A percentile compares a stretch with the other conserved stretches of the same genome.
Conservation (phyloP, 2,329 filamentous ascomycete genomes). For the Colletotrichum endophyticum region DNA sequence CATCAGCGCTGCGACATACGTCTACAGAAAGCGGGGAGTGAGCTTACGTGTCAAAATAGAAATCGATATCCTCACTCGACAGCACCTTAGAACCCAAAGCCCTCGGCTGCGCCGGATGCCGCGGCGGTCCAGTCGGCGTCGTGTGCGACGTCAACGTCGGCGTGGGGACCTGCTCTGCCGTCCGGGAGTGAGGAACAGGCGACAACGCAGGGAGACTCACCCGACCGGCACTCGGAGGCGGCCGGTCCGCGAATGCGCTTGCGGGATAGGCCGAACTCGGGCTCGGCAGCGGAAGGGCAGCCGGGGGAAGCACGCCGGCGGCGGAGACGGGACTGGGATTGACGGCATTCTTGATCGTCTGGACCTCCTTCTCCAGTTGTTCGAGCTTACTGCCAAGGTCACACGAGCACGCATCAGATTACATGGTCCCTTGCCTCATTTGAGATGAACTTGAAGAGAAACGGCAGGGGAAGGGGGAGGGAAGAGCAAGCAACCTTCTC, state of each 20-base stretch:
- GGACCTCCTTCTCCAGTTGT: slow-evolving; percentile 28
- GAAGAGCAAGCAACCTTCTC: slow-evolving; percentile 38
- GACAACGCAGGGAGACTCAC: slow-evolving; percentile 14
- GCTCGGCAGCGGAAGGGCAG: slow-evolving; percentile 28
- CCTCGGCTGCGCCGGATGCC: slow-evolving; percentile 41
- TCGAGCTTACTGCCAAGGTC: slow-evolving; percentile 53
- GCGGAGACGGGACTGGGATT: slow-evolving; percentile 24
- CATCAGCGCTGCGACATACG: neutral
- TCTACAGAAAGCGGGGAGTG: neutral
- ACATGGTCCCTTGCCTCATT: neutral
- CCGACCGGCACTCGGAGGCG: slow-evolving; percentile 13
- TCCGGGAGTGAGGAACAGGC: neutral
- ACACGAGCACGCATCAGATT: neutral
- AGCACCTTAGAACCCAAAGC: slow-evolving; percentile 52
- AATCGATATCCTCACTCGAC: slow-evolving; percentile 58
- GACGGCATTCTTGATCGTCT: slow-evolving; percentile 36
- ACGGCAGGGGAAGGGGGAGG: neutral
- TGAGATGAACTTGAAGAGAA: neutral
- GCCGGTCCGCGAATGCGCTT: slow-evolving; percentile 24
- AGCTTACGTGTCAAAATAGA: slow-evolving; percentile 58
- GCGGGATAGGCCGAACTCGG: slow-evolving; percentile 28
- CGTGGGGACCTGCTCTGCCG: slow-evolving; percentile 22
- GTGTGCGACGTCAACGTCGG: slow-evolving; percentile 31
- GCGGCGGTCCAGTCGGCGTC: slow-evolving; percentile 28
- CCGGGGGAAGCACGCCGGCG: neutral